A percentile compares a stretch with the other conserved stretches of the same genome.
Evolutionary conservation across 1,284 basidiomycete genomes (phyloP).

Genomic region (Cutaneotrichosporon mucoides): DNA sequence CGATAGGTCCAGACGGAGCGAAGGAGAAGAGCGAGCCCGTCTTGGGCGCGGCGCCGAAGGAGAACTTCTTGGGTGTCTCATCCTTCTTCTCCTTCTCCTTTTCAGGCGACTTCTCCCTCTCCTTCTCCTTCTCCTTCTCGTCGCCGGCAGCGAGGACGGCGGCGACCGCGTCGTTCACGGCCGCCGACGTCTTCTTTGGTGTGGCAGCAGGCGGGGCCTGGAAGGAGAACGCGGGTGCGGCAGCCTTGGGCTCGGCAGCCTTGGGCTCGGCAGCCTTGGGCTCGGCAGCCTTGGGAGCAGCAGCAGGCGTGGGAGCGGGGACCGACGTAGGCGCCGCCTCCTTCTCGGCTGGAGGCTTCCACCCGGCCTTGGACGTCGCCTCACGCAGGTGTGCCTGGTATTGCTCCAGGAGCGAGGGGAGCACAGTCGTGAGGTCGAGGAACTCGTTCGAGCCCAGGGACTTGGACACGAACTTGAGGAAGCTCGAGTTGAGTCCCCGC

Average conservation of each 20-base stretch:
- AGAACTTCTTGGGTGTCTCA: conserved; percentile 13
- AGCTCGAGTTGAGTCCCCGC: conserved; percentile 72
- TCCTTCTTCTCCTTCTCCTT: not conserved
- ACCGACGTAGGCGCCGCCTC: not conserved
- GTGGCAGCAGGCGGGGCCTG: not conserved
- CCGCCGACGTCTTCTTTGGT: conserved; percentile 30
- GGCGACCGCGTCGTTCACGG: conserved; percentile 32
- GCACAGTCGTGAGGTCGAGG: conserved; percentile 57
- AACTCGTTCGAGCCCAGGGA: conserved; percentile 71
- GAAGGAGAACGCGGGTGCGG: conserved; percentile 22
- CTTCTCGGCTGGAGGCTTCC: conserved; percentile 23
- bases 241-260: no score
- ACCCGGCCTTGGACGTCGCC: conserved; percentile 54
- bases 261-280: no score
- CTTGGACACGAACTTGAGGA: conserved; percentile 61
- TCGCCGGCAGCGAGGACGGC: conserved; percentile 27
- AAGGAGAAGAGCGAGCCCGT: conserved; percentile 32
- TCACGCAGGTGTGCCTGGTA: conserved; percentile 62
- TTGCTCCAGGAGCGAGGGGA: conserved; percentile 55
- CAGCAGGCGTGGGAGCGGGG: not conserved
- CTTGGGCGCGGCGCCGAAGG: conserved; percentile 15
- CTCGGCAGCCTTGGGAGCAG: conserved; percentile 22
- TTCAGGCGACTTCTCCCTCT: conserved; percentile 1
- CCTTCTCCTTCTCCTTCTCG: conserved; percentile 18
- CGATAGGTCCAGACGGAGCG: conserved; percentile 36